Evolutionary conservation across 805 yeast species (phyloP).

Genomic region (Candida endomychidarum): DNA sequence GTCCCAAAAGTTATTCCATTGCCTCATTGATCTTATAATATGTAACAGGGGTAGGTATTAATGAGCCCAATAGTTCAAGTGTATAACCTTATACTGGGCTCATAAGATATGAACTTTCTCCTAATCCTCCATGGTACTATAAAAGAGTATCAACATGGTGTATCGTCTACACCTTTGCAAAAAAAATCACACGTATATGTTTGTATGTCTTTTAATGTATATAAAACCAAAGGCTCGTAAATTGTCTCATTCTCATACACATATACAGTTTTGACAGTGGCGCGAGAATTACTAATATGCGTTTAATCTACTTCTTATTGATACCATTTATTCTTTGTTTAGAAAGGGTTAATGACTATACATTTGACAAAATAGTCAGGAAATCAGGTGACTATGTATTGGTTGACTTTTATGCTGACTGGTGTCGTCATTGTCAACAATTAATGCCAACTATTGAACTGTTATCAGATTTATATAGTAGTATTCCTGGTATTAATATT

Average conservation of each 20-base stretch:
- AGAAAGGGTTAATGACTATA: constrained; percentile 46
- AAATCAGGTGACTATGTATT: constrained; percentile 50
- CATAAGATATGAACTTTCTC: too few relatives aligned
- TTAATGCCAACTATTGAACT: constrained; percentile 51
- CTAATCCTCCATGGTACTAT: too few relatives aligned
- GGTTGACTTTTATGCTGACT: constrained; percentile 59
- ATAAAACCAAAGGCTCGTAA: too few relatives aligned
- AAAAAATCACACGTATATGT: too few relatives aligned
- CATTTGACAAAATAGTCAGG: constrained; percentile 55
- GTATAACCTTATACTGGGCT: too few relatives aligned
- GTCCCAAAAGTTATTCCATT: constrained; percentile 48
- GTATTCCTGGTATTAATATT: constrained; percentile 42
- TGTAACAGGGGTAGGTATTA: too few relatives aligned
- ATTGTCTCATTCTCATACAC: too few relatives aligned
- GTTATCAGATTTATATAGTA: constrained; percentile 31
- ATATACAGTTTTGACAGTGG: too few relatives aligned
- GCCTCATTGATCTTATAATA: constrained; percentile 37
- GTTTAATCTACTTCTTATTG: constrained; percentile 3
- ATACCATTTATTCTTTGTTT: constrained; percentile 17
- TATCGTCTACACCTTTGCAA: too few relatives aligned
- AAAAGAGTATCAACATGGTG: too few relatives aligned
- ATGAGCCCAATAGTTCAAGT: too few relatives aligned
- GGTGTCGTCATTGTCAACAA: constrained; percentile 70
- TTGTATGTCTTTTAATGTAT: too few relatives aligned
- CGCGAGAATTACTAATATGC: constrained; percentile 6